Conservation (phyloP, 2,329 filamentous ascomycete species). For the Penicillium sp. region DNA sequence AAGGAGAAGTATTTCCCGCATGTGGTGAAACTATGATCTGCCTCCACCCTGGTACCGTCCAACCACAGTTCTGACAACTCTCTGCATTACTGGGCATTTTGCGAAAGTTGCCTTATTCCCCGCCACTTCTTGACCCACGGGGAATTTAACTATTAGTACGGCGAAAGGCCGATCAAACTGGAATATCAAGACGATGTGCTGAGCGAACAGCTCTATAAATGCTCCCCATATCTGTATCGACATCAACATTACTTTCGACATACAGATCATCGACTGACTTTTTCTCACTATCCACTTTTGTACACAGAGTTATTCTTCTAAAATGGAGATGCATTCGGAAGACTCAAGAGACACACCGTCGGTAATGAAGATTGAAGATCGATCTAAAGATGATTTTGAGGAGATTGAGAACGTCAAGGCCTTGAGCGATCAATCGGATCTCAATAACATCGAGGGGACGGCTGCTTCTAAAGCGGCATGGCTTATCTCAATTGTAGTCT, state of each 20-base stretch:
- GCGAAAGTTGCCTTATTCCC: not conserved
- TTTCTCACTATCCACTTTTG: not conserved
- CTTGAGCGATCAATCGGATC: conserved; percentile 10
- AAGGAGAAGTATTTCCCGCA: not conserved
- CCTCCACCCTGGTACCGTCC: not conserved
- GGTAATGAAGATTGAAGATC: not conserved
- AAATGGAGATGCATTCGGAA: not conserved
- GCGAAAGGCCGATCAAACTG: not conserved
- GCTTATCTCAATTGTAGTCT: conserved; percentile 24
- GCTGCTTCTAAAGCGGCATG: conserved; percentile 23
- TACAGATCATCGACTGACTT: not conserved
- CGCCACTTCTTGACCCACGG: not conserved
- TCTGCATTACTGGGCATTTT: not conserved
- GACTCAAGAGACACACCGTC: not conserved
- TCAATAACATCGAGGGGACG: conserved; percentile 21
- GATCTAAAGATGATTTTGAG: conserved; percentile 15
- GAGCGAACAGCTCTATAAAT: not conserved
- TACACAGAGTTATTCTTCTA: not conserved
- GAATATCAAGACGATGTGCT: not conserved
- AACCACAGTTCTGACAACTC: not conserved
- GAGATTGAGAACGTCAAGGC: conserved; percentile 20
- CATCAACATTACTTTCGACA: not conserved
- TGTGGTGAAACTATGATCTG: not conserved
- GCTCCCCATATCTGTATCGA: not conserved
- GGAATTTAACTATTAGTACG: not conserved